Evolutionary conservation across 139 green algal species (phyloP).

Genomic region (Chlorella sp.): DNA sequence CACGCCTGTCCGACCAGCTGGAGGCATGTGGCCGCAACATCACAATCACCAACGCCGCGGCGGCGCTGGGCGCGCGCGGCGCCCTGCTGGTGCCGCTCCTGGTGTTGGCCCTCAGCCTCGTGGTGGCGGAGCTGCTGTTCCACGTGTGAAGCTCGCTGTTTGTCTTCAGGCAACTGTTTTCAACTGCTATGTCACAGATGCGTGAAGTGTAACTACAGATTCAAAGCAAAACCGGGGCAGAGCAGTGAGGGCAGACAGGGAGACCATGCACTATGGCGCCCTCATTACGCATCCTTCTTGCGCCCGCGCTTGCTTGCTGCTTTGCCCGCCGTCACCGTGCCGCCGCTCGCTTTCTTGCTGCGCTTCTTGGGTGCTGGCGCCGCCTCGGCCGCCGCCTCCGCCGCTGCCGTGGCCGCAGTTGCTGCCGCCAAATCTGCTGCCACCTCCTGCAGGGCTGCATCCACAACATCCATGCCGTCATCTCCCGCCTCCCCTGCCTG

Average conservation of each 20-base stretch:
- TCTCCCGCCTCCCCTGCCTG: not conserved
- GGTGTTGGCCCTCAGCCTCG: too few species aligned
- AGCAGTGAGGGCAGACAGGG: not conserved
- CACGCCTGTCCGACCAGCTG: too few species aligned
- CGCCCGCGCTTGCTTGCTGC: not conserved
- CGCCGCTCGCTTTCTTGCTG: not conserved
- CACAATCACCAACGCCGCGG: too few species aligned
- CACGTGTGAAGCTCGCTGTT: too few species aligned
- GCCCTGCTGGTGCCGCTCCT: too few species aligned
- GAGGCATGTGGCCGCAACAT: too few species aligned
- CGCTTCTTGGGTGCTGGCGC: conserved; percentile 1
- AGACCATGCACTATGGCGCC: not conserved
- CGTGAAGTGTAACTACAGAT: not conserved
- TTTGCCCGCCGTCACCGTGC: not conserved
- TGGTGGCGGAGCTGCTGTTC: too few species aligned
- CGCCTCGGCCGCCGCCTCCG: not conserved
- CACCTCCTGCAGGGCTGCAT: not conserved
- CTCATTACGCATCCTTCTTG: not conserved
- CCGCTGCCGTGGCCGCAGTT: not conserved
- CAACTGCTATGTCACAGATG: not conserved
- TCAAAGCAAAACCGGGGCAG: not conserved
- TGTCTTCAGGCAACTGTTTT: too few species aligned
- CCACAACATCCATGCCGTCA: too few species aligned
- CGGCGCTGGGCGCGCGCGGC: too few species aligned
- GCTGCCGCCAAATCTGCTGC: not conserved